Evolutionary conservation across 139 green algal genomes (phyloP).

Genomic region (Mychonastes homosphaera): DNA sequence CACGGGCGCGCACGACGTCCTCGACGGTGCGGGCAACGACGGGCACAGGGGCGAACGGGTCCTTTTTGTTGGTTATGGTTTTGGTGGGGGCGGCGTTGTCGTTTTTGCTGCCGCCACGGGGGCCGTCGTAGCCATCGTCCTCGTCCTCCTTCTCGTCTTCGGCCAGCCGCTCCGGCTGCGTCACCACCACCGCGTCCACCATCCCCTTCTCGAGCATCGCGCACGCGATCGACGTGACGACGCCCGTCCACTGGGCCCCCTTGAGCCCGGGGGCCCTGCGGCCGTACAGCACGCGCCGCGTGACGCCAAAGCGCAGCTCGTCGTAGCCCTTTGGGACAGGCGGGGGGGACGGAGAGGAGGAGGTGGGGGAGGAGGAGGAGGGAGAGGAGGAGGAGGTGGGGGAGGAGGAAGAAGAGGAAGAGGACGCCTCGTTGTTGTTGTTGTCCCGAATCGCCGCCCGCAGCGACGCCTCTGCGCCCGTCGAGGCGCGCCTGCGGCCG

Average conservation of each 20-base stretch:
- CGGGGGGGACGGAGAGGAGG: background rate
- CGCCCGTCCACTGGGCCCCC: slow-evolving; percentile 91
- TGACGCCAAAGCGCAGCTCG: slow-evolving; percentile 73
- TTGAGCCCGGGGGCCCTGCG: slow-evolving; percentile 43
- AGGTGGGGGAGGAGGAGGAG: background rate
- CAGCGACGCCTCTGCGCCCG: background rate
- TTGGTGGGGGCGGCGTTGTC: background rate
- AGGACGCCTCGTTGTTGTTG: background rate
- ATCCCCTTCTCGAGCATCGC: slow-evolving; percentile 69
- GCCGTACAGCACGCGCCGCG: slow-evolving; percentile 57
- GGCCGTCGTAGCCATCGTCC: background rate
- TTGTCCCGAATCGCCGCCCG: background rate
- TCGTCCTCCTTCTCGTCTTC: slow-evolving; percentile 47
- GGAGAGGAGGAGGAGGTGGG: background rate
- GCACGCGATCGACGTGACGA: slow-evolving; percentile 21
- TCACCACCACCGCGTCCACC: slow-evolving; percentile 93
- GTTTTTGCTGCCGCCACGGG: background rate
- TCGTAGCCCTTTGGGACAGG: slow-evolving; percentile 33
- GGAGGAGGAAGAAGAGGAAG: background rate
- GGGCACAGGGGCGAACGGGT: too few species aligned
- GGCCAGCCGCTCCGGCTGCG: slow-evolving; percentile 73
- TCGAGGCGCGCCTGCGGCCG: slow-evolving; percentile 4
- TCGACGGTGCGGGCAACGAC: slow-evolving; percentile 65
- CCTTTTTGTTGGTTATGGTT: background rate
- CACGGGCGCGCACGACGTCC: slow-evolving; percentile 76